These are phyloP conservation scores for Aureobasidium lini DNA, from an alignment of 2,329 filamentous ascomycete species.

Conservation along the genomic window DNA sequence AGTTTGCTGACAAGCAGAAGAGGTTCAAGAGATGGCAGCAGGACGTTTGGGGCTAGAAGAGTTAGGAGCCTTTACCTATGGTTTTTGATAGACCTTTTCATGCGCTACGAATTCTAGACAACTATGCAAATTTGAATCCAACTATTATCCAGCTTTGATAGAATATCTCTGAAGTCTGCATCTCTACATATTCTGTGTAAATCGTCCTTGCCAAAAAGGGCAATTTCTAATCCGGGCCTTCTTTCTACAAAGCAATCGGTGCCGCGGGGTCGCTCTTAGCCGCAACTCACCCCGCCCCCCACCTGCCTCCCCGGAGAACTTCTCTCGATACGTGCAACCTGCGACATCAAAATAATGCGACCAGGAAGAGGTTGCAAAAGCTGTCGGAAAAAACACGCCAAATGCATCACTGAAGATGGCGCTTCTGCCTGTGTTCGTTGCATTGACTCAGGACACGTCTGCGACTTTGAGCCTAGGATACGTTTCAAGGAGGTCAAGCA, in stretches of 20 bases:
- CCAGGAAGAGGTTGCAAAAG: constrained; percentile 20
- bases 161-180: too few species aligned
- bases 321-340: background rate
- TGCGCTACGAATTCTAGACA: background rate
- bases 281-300: background rate
- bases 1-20: constrained; percentile 21
- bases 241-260: background rate
- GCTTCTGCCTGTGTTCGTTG: constrained; percentile 18
- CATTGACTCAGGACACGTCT: constrained; percentile 17
- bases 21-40: constrained; percentile 20
- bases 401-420: constrained; percentile 19
- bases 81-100: background rate
- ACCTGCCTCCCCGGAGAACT: background rate
- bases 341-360: constrained; percentile 14
- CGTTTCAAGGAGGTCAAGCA: constrained; percentile 19
- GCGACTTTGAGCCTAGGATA: constrained; percentile 19
- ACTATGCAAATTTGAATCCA: too few species aligned
- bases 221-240: background rate
- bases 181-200: too few species aligned
- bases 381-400: constrained; percentile 21
- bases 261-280: background rate
- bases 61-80: too few species aligned
- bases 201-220: background rate
- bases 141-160: too few species aligned
- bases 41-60: constrained; percentile 21